Evolutionary conservation across 345 rosid genomes (phyloP), one percentile per base, ranked within the genome.

Genomic region (Ceriops decandra): DNA sequence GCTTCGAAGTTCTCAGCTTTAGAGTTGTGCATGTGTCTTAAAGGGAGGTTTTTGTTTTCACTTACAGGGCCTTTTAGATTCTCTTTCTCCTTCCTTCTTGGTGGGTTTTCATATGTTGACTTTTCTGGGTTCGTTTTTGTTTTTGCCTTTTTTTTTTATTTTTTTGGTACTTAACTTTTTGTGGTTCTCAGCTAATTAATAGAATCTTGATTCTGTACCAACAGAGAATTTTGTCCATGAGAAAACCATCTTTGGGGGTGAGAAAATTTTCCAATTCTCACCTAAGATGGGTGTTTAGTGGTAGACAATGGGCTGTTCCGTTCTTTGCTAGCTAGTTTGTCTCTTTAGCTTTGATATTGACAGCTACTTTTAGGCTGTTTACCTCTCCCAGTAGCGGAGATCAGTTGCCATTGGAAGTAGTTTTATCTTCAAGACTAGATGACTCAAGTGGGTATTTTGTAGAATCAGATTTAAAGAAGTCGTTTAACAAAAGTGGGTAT

Each of bases 231-330:
- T 49, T 75, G 67, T 66, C 72, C 46, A 57, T 51, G 65, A 76
- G 62, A 67, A 71, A 56, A 33, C 72, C 72, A 32, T 66, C 66
- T 5, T 58, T 63, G 70, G 73, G 74, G 52, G 82, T 79, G 85
- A 86, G 87, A 69, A 95, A 86, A 80, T 72, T 78, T 80, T 84
- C 71, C n/a, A 81, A 69, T 79, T 82, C 81, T 22, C 88, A 88
- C 81, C 62, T 88, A 53, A 87, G 84, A 64, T 87, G 90, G 78
- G 71, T 79, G 62, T 88, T 84, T 63, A 78, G 86, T 72, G 91
- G 91, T 72, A 85, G 87, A 66, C 85, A 85, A 81, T 93, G 99
- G 97, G 81, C 87, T 31, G 62, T 88, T 49, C 96, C 95, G 10
- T 93, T 88, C 73, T 73, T 86, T 47, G 87, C 93, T 0, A 91